A percentile compares a stretch with the other conserved stretches of the same genome.
Conservation (phyloP, 345 rosid genomes). For the Firmiana major region DNA sequence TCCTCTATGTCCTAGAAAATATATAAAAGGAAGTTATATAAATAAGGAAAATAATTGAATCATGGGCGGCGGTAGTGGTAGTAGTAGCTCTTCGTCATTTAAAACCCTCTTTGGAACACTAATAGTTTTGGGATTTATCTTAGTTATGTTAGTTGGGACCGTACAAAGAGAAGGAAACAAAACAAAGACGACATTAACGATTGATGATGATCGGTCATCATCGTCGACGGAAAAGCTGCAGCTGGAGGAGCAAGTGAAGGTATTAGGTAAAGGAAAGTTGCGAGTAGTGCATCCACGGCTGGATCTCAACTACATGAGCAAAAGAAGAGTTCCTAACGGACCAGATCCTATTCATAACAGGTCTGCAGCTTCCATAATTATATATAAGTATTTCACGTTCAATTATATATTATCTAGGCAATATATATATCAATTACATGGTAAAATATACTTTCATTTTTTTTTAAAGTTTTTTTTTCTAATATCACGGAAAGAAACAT, state of each 20-base stretch:
- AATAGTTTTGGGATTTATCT: conserved; percentile 27
- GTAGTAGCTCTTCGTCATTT: conserved; percentile 11
- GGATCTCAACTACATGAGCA: conserved; percentile 63
- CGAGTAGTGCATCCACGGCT: conserved; percentile 17
- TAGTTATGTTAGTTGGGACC: conserved; percentile 32
- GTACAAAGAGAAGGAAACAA: conserved; percentile 23
- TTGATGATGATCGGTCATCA: not conserved
- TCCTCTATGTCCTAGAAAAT: conserved; percentile 2
- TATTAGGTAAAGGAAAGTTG: conserved; percentile 23
- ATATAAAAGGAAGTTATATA: conserved; percentile 1
- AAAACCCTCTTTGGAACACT: conserved; percentile 25
- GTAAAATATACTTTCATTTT: not conserved
- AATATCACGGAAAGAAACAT: not conserved
- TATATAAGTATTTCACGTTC: not conserved
- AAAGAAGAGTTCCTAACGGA: conserved; percentile 86
- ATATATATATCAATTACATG: not conserved
- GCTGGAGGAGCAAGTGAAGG: conserved; percentile 14
- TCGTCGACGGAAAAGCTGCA: not conserved
- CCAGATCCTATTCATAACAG: conserved; percentile 99
- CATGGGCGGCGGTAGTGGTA: conserved; percentile 6
- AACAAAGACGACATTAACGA: not conserved
- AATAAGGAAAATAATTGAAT: not conserved
- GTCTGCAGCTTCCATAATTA: conserved; percentile 28
- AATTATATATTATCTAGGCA: not conserved
- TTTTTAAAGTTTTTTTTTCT: not conserved